These are phyloP conservation scores for Pyricularia sp. DNA, from an alignment of 2,329 filamentous ascomycete genomes.

Conservation along the genomic window DNA sequence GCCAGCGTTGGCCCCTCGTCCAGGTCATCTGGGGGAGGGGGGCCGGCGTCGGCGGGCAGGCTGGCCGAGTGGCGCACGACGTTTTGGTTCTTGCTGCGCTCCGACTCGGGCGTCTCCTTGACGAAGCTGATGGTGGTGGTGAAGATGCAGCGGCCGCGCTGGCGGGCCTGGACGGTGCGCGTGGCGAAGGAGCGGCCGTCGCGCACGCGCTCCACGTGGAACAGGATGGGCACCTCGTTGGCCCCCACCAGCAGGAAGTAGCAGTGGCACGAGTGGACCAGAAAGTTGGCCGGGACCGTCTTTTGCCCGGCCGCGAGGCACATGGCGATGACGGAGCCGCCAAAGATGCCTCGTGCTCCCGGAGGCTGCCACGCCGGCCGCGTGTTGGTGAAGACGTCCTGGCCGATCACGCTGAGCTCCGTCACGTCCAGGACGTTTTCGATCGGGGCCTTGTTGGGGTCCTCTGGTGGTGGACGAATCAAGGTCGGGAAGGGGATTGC, in stretches of 20 bases:
- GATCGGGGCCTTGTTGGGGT: slow-evolving; percentile 63
- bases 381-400: slow-evolving; percentile 93
- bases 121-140: slow-evolving; percentile 90
- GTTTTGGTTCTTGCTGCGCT: slow-evolving; percentile 8
- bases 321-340: slow-evolving; percentile 87
- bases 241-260: slow-evolving; percentile 94
- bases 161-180: slow-evolving; percentile 87
- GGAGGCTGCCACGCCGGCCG: slow-evolving; percentile 85
- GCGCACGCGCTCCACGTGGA: slow-evolving; percentile 87
- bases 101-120: slow-evolving; percentile 17
- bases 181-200: slow-evolving; percentile 85
- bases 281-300: slow-evolving; percentile 70
- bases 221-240: slow-evolving; percentile 72
- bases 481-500: slow-evolving; percentile 34
- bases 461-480: slow-evolving; percentile 60
- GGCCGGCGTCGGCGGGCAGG: slow-evolving; percentile 32
- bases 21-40: slow-evolving; percentile 13
- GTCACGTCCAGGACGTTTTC: slow-evolving; percentile 85
- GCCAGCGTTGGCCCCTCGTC: background rate
- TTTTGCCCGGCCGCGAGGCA: slow-evolving; percentile 76
- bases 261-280: slow-evolving; percentile 94
- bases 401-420: slow-evolving; percentile 61
- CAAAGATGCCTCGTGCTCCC: slow-evolving; percentile 85
- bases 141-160: slow-evolving; percentile 82
- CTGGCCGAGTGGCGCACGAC: slow-evolving; percentile 52